These are phyloP conservation scores for Fusarium tricinctum DNA, from an alignment of 2,329 filamentous ascomycete species.

Conservation along the genomic window DNA sequence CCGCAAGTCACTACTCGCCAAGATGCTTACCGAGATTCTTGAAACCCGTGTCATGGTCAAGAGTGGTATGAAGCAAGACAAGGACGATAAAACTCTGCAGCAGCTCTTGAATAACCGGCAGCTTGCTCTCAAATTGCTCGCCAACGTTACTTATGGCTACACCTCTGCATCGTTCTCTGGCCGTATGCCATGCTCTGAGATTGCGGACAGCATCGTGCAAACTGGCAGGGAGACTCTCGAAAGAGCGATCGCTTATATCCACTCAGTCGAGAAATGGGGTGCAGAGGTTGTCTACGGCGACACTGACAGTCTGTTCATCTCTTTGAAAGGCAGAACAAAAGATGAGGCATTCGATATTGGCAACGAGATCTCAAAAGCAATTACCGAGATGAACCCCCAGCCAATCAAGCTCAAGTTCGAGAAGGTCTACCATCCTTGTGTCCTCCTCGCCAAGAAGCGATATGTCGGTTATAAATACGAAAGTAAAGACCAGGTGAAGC, in stretches of 20 bases:
- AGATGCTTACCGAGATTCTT: conserved; percentile 96
- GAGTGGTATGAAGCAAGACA: conserved; percentile 93
- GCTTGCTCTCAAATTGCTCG: conserved; percentile 92
- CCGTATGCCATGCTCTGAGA: conserved; percentile 97
- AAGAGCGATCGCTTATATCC: conserved; percentile 91
- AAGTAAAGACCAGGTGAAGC: conserved; percentile 77
- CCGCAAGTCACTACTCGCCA: conserved; percentile 90
- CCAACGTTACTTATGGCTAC: conserved; percentile 99
- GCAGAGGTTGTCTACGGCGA: conserved; percentile 99
- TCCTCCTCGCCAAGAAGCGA: conserved; percentile 94
- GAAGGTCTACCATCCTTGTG: conserved; percentile 96
- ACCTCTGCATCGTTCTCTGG: conserved; percentile 97
- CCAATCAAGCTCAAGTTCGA: conserved; percentile 98
- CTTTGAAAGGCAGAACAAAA: conserved; percentile 87
- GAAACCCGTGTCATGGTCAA: conserved; percentile 99
- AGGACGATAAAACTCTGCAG: conserved; percentile 87
- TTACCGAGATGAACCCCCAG: conserved; percentile 90
- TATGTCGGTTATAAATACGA: conserved; percentile 99
- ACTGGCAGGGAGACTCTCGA: conserved; percentile 95
- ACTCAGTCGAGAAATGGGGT: conserved; percentile 87
- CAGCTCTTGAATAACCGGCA: conserved; percentile 93
- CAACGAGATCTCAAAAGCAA: conserved; percentile 87
- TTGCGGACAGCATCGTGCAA: conserved; percentile 98
- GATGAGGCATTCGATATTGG: conserved; percentile 94
- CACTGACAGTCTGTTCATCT: conserved; percentile 94